Evolutionary conservation across 371 early-diverging fungal species (phyloP).

Genomic region (Lichtheimia ornata): DNA sequence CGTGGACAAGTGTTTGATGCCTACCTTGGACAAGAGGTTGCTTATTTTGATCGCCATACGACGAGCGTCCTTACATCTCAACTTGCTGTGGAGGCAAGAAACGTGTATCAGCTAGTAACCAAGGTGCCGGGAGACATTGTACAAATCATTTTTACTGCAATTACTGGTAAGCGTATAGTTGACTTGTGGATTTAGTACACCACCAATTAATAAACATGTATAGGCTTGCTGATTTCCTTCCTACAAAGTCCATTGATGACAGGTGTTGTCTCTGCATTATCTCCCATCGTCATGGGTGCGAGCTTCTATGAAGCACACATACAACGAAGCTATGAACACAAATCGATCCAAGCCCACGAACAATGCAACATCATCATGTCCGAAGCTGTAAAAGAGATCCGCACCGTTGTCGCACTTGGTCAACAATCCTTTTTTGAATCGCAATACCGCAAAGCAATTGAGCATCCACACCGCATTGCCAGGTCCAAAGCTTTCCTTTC

Average conservation of each 20-base stretch:
- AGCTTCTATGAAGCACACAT: slow-evolving; percentile 21
- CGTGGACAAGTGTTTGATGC: slow-evolving; percentile 49
- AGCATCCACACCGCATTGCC: slow-evolving; percentile 58
- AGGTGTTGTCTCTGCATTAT: slow-evolving; percentile 40
- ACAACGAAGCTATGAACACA: slow-evolving; percentile 37
- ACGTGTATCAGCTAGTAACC: slow-evolving; percentile 63
- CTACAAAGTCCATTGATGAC: slow-evolving; percentile 46
- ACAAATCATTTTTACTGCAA: slow-evolving; percentile 43
- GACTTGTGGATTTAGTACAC: neutral
- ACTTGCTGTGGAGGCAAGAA: slow-evolving; percentile 76
- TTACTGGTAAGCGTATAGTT: slow-evolving; percentile 15
- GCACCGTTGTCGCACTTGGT: slow-evolving; percentile 76
- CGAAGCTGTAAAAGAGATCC: slow-evolving; percentile 78
- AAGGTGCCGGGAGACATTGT: slow-evolving; percentile 59
- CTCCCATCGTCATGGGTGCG: slow-evolving; percentile 38
- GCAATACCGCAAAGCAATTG: slow-evolving; percentile 48
- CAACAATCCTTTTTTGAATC: slow-evolving; percentile 64
- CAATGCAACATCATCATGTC: slow-evolving; percentile 62
- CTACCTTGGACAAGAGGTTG: slow-evolving; percentile 74
- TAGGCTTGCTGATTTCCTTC: slow-evolving; percentile 35
- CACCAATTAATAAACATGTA: neutral
- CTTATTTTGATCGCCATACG: slow-evolving; percentile 80
- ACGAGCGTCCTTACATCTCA: slow-evolving; percentile 79
- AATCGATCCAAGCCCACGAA: slow-evolving; percentile 55
- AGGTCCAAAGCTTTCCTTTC: slow-evolving; percentile 46